Conservation (phyloP, 345 rosid species). For the Moringa oleifera region DNA sequence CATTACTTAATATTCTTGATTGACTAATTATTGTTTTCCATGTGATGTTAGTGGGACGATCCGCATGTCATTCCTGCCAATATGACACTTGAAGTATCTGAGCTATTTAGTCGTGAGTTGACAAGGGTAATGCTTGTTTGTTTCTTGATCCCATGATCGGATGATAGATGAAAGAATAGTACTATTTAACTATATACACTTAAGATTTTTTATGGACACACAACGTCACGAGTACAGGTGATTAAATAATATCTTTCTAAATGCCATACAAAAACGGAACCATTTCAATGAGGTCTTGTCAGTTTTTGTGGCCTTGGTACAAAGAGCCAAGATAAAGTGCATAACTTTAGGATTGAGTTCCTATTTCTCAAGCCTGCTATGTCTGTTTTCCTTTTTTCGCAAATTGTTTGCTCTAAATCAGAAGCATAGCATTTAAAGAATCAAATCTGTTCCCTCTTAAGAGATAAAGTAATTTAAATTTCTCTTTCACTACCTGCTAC, state of each 20-base stretch:
- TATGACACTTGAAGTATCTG: slow-evolving; percentile 91
- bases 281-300: too few species aligned
- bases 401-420: too few species aligned
- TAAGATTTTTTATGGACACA: neutral
- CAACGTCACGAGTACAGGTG: neutral
- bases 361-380: too few species aligned
- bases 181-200: neutral
- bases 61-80: slow-evolving; percentile 77
- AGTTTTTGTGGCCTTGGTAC: too few species aligned
- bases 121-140: slow-evolving; percentile 56
- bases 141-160: neutral
- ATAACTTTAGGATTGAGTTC: too few species aligned
- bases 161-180: neutral
- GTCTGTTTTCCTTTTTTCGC: too few species aligned
- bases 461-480: neutral
- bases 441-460: too few species aligned
- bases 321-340: too few species aligned
- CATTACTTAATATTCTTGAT: neutral
- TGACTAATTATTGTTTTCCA: slow-evolving; percentile 6
- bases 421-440: too few species aligned
- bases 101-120: slow-evolving; percentile 83
- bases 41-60: slow-evolving; percentile 76
- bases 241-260: too few species aligned
- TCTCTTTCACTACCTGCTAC: too few species aligned
- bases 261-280: too few species aligned